Conservation (phyloP, 495 filamentous ascomycete genomes). For the Astrothelium macrocarpum region DNA sequence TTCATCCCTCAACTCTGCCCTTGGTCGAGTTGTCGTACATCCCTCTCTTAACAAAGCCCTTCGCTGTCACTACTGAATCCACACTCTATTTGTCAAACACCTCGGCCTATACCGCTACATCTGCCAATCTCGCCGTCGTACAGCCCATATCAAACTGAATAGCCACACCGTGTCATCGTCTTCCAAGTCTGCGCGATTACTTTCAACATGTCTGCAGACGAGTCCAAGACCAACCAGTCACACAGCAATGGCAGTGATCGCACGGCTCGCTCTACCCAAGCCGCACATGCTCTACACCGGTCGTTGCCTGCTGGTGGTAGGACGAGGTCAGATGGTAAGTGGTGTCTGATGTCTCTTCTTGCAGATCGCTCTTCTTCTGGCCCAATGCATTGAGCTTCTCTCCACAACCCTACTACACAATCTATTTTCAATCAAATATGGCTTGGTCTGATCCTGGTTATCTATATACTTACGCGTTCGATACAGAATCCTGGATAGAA, state of each 20-base stretch:
- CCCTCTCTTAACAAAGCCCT: not conserved
- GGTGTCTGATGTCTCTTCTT: not conserved
- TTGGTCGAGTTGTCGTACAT: not conserved
- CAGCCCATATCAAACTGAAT: not conserved
- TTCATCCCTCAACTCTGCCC: not conserved
- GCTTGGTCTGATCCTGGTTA: slow-evolving; percentile 4
- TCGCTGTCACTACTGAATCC: not conserved
- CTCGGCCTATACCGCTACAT: not conserved
- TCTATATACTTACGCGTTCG: slow-evolving; percentile 6
- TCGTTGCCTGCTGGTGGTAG: not conserved
- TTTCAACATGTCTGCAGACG: not conserved
- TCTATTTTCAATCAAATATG: not conserved
- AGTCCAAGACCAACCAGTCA: not conserved
- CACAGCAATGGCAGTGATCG: not conserved
- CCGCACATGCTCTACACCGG: not conserved
- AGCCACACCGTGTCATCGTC: not conserved
- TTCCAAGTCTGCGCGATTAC: not conserved
- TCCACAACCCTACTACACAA: not conserved
- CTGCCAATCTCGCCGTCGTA: not conserved
- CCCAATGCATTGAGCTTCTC: not conserved
- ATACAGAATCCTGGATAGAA: slow-evolving; percentile 91
- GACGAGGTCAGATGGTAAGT: slow-evolving; percentile 12
- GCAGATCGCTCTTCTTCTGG: not conserved
- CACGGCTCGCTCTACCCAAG: not conserved
- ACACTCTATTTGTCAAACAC: not conserved